These are phyloP conservation scores for Raddia guianensis DNA, from an alignment of 176 grass and related monocot genomes.

Conservation along the genomic window DNA sequence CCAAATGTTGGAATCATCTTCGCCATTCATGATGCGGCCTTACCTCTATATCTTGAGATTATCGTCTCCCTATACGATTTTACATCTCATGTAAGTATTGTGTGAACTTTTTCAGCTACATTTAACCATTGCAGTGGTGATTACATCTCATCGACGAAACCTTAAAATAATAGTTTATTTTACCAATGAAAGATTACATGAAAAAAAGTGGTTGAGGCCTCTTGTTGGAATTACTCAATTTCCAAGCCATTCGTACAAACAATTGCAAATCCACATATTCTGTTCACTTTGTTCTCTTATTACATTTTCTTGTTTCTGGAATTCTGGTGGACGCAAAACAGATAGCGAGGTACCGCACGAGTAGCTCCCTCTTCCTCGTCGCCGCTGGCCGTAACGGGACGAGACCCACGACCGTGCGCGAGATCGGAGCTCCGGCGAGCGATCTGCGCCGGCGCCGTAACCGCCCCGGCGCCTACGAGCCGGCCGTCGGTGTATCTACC, in stretches of 20 bases:
- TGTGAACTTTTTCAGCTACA: not conserved
- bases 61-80: not conserved
- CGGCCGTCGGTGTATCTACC: not conserved
- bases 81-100: not conserved
- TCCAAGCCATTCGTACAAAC: not conserved
- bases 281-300: not conserved
- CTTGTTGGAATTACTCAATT: not conserved
- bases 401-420: not conserved
- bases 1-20: not conserved
- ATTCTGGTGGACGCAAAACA: constrained; percentile 42
- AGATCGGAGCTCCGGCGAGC: constrained; percentile 25
- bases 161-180: not conserved
- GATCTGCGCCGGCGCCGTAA: not conserved
- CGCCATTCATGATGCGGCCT: not conserved
- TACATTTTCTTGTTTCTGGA: constrained; percentile 24
- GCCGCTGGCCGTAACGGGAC: constrained; percentile 19
- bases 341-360: constrained; percentile 19
- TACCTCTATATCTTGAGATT: not conserved
- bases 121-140: not conserved
- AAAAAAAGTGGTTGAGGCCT: not conserved
- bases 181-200: not conserved
- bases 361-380: constrained; percentile 1
- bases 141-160: no score
- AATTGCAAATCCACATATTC: constrained; percentile 4
- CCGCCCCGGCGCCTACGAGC: not conserved